Evolutionary conservation across 2,329 filamentous ascomycete species (phyloP), one percentile per base, ranked within the genome.

Genomic region (Sclerotinia glacialis): DNA sequence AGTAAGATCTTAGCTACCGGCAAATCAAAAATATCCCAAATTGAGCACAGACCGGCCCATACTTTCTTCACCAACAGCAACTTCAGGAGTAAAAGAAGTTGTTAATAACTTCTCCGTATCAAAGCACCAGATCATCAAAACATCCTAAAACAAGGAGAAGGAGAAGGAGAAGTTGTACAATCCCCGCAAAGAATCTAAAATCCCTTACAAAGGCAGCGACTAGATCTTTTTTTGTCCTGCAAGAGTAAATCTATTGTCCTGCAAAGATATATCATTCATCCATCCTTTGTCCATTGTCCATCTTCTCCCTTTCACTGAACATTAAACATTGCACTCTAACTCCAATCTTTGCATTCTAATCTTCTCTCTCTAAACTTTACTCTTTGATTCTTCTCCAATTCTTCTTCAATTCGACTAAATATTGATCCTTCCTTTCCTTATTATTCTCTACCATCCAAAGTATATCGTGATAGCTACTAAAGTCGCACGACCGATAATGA

Each of bases 401-500:
- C 49, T 34, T 54, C 23, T 65, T 23, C 46, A 3, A 50, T 60
- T 53, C 64, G 52, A 60, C 54, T 60, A 53, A 26, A 60, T 46
- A 60, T 65, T 52, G 31, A 52, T 46, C 21, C 26, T 61, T 34
- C 23, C 47, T 49, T 9, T 61, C 34, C 28, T 56, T 46, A 9
- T 23, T 42, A 28, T 42, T 11, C 28, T 28, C 37, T 23, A 12
- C 31, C 9, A 14, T 31, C 16, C 42, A 21, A 40, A 60, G 53
- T 34, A 60, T 59, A 28, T 42, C 49, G n/a, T 47, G 53, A 42
- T 26, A 40, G 12, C 37, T 40, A 31, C 42, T 52, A 46, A 58
- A 49, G 28, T 34, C 44, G 6, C 18, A 61, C 37, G 46, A 40
- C 44, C 54, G 64, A 55, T 66, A 53, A 66, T 68, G 65, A 63